A percentile compares a stretch with the other conserved stretches of the same genome.
Evolutionary conservation across 1,284 basidiomycete genomes (phyloP).

Genomic region (Xerocomus minutiporus): DNA sequence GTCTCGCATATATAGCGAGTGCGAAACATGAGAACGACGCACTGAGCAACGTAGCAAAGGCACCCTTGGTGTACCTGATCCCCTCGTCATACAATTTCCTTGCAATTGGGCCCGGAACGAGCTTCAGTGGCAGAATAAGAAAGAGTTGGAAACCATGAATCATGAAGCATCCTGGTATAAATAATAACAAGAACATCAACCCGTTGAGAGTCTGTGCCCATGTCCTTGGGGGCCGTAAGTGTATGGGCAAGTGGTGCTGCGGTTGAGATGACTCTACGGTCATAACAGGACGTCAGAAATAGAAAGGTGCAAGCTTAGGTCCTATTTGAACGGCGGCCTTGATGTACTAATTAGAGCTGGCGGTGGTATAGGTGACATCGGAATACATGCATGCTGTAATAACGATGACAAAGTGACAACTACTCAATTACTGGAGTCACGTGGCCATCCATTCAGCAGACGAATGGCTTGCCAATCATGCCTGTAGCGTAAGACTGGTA

Average conservation of each 20-base stretch:
- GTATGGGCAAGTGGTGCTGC: slow-evolving; percentile 54
- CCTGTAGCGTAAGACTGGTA: too few relatives aligned
- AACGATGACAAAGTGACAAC: slow-evolving; percentile 12
- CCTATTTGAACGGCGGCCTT: slow-evolving; percentile 13
- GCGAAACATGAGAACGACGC: slow-evolving; percentile 30
- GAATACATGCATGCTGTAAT: slow-evolving; percentile 16
- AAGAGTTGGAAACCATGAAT: slow-evolving; percentile 68
- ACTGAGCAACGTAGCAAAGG: slow-evolving; percentile 75
- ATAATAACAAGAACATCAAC: slow-evolving; percentile 55
- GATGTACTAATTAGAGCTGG: not conserved
- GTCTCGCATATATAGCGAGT: slow-evolving; percentile 1
- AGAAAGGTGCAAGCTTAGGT: not conserved
- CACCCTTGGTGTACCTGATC: slow-evolving; percentile 77
- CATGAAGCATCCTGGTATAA: slow-evolving; percentile 64
- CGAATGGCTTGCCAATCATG: too few relatives aligned
- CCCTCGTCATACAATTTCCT: slow-evolving; percentile 57
- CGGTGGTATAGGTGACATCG: not conserved
- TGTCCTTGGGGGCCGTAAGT: slow-evolving; percentile 50
- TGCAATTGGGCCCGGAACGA: slow-evolving; percentile 46
- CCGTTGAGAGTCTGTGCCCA: slow-evolving; percentile 53
- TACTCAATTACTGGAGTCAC: slow-evolving; percentile 15
- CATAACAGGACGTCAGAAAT: slow-evolving; percentile 17
- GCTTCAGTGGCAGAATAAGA: slow-evolving; percentile 59
- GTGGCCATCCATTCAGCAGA: slow-evolving; percentile 25
- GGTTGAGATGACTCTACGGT: slow-evolving; percentile 9